phyloP scores from a whole-genome alignment of 805 yeast species.

The Wickerhamia fluorescens region DNA sequence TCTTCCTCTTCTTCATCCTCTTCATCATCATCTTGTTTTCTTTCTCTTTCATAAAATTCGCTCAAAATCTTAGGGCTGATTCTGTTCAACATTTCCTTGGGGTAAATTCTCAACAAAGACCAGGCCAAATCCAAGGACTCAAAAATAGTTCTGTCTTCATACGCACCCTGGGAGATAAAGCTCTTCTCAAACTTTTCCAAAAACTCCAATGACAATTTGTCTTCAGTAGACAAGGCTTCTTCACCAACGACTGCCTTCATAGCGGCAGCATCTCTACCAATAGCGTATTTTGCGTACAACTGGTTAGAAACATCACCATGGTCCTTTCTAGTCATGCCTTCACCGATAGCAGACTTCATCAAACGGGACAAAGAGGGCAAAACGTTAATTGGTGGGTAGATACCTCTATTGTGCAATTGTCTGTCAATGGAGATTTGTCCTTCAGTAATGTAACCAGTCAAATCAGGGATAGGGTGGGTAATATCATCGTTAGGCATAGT shows the following conservation, averaged over 20 bases:
- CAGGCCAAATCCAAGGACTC: slow-evolving; percentile 98
- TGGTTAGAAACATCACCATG: slow-evolving; percentile 99
- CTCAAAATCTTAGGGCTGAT: slow-evolving; percentile 93
- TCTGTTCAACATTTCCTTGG: slow-evolving; percentile 97
- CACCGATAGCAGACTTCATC: slow-evolving; percentile 99
- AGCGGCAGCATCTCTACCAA: slow-evolving; percentile 99
- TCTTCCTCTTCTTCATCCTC: slow-evolving; percentile 35
- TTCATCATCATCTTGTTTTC: slow-evolving; percentile 55
- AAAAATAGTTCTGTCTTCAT: slow-evolving; percentile 89
- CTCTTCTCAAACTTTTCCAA: slow-evolving; percentile 96
- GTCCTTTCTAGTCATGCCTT: slow-evolving; percentile 99
- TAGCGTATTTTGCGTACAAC: slow-evolving; percentile 97
- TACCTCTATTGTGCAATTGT: slow-evolving; percentile 92
- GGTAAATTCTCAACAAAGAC: slow-evolving; percentile 96
- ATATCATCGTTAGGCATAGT: slow-evolving; percentile 99
- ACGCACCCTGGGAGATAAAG: slow-evolving; percentile 93
- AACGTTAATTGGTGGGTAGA: slow-evolving; percentile 98
- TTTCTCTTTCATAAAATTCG: slow-evolving; percentile 90
- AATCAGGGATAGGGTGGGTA: slow-evolving; percentile 99
- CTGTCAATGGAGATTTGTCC: slow-evolving; percentile 98
- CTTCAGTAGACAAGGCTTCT: slow-evolving; percentile 96
- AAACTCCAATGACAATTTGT: slow-evolving; percentile 93
- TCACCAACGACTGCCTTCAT: slow-evolving; percentile 99
- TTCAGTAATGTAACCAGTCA: slow-evolving; percentile 98
- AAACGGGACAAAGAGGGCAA: slow-evolving; percentile 95